Base-by-base conservation (phyloP, 2,329 filamentous ascomycete species). In the Sporothrix schenckii region DNA sequence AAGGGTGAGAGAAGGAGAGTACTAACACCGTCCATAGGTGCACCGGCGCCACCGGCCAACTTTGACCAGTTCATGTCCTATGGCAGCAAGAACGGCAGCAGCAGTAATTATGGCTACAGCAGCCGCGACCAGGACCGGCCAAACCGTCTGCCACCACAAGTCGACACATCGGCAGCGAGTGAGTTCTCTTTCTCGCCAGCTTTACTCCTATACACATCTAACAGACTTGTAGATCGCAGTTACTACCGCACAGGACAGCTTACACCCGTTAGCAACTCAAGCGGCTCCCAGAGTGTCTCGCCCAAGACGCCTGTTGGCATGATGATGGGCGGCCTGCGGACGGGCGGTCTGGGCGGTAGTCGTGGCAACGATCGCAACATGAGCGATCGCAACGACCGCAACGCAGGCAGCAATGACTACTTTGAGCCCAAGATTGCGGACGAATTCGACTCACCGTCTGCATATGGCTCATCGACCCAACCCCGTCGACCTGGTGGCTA, bases 211-310 rank as follows among this genome's bases (percentile, higher is more conserved):
- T 50, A 30, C 34, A 21, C 24, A 75, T 72, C 80, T 84, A 76
- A 83, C 77, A 34, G 66, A 19, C 10, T 7, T 72, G 3, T 72
- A 89, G 87, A 89, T 75, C 82, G 83, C 71, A 81, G 83, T 30
- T 89, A 84, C 75, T 76, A 83, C 72, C 85, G 81, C 52, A 83
- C 85, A 66, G 86, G 84, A 68, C 84, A 90, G 77, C 80, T 90
- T 70, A 92, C 89, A 13, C 89, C 89, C 66, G 81, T 86, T 66
- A 92, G 88, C 78, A 84, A 84, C 70, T 84, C 84, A 27, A 86
- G 85, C 74, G 85, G 85, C 66, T 89, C 88, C 53, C 85, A 83
- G 73, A 86, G 85, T 70, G 82, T 86, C 34, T 92, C 91, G n/a
- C 90, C 90, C 9, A 82, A 84, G 69, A 88, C 87, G 16, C 84